Conservation (phyloP, 2,329 filamentous ascomycete species). For the Lasiodiplodia hormozganensis region DNA sequence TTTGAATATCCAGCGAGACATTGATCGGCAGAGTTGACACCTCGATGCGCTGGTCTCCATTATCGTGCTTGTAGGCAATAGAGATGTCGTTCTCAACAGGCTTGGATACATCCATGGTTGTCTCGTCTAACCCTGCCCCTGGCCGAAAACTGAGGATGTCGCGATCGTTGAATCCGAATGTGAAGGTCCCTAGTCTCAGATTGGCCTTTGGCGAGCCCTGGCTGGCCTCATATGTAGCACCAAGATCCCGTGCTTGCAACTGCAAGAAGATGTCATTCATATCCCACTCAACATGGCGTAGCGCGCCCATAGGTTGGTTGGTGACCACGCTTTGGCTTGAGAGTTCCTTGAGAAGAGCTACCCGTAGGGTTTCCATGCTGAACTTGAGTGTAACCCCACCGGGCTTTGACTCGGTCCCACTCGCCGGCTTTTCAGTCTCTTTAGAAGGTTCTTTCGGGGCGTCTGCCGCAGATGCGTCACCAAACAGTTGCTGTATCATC, state of each 20-base stretch:
- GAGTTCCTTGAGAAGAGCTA: conserved; percentile 32
- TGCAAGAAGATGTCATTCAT: conserved; percentile 9
- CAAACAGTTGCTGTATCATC: conserved; percentile 12
- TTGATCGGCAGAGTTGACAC: conserved; percentile 73
- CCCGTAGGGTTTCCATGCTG: conserved; percentile 38
- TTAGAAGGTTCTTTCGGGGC: conserved; percentile 19
- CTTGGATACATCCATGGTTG: conserved; percentile 48
- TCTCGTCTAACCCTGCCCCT: conserved; percentile 50
- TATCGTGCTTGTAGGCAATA: conserved; percentile 35
- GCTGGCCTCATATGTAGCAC: neutral
- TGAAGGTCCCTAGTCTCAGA: conserved; percentile 45
- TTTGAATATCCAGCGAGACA: conserved; percentile 77
- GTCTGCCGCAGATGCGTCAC: neutral
- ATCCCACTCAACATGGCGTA: conserved; percentile 17
- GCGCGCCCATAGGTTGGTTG: conserved; percentile 3
- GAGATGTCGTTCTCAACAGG: conserved; percentile 41
- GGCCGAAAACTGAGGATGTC: conserved; percentile 61
- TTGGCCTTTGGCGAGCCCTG: neutral
- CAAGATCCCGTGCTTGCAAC: neutral
- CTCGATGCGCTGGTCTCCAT: conserved; percentile 35
- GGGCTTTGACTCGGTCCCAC: conserved; percentile 8
- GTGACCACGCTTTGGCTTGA: neutral
- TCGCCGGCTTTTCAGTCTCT: neutral
- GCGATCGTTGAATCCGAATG: conserved; percentile 56
- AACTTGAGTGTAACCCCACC: conserved; percentile 34